Conservation (phyloP, 2,329 filamentous ascomycete species). For the Botrytis fragariae region DNA sequence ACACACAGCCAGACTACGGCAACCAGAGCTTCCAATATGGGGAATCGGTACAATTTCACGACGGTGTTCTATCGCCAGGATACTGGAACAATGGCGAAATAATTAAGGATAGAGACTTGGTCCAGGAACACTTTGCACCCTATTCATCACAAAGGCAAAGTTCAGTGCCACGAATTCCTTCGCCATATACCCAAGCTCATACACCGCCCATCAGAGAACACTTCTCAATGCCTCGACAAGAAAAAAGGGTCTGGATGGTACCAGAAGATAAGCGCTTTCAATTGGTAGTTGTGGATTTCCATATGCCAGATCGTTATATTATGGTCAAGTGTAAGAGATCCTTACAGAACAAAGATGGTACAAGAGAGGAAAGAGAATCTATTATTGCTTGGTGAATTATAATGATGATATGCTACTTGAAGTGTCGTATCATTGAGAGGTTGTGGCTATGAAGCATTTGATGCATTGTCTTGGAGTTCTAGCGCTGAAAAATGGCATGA, state of each 20-base stretch:
- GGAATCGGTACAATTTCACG: neutral
- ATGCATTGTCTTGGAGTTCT: neutral
- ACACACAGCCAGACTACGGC: neutral
- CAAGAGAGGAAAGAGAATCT: conserved; percentile 30
- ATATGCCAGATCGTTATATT: conserved; percentile 34
- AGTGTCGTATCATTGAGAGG: neutral
- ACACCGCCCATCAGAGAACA: neutral
- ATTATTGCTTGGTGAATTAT: conserved; percentile 34
- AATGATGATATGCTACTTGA: neutral
- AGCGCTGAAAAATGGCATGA: neutral
- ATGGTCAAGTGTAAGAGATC: conserved; percentile 31
- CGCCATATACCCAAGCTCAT: neutral
- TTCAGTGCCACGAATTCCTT: neutral
- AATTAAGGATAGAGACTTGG: neutral
- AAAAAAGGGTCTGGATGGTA: conserved; percentile 24
- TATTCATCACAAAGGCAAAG: conserved; percentile 7
- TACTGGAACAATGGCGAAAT: neutral
- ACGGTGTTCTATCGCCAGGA: neutral
- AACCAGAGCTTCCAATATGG: neutral
- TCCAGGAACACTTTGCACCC: neutral
- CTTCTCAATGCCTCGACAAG: neutral
- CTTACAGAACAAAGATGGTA: conserved; percentile 29
- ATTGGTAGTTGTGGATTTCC: conserved; percentile 31
- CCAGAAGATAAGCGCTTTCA: conserved; percentile 34
- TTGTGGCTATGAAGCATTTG: neutral